Percentiles rank a stretch among this genome's conserved stretches.
Conservation (phyloP, 495 filamentous ascomycete species). For the Penicillium longicatenatum region DNA sequence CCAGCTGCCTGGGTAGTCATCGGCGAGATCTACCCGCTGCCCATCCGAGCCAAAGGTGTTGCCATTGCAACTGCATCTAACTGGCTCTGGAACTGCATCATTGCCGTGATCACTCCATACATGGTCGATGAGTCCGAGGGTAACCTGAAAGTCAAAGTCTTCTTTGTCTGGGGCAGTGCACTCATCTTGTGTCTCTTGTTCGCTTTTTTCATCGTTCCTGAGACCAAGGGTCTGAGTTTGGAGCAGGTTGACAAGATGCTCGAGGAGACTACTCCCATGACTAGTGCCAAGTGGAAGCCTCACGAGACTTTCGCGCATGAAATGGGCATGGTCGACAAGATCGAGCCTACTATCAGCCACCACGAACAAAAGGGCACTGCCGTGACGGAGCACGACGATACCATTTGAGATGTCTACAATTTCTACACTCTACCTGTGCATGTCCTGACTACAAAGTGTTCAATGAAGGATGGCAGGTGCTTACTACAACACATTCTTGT, state of each 20-base stretch:
- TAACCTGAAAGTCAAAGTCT: slow-evolving; percentile 72
- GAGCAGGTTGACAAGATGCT: slow-evolving; percentile 86
- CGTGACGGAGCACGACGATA: slow-evolving; percentile 1
- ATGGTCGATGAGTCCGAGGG: slow-evolving; percentile 63
- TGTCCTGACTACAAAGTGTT: too few species aligned
- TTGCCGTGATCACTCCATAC: slow-evolving; percentile 71
- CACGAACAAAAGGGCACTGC: slow-evolving; percentile 11
- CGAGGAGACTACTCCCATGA: slow-evolving; percentile 74
- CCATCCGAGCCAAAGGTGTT: slow-evolving; percentile 75
- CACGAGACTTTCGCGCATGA: slow-evolving; percentile 67
- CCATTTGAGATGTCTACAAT: neutral
- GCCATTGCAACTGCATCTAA: slow-evolving; percentile 77
- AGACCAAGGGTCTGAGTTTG: slow-evolving; percentile 82
- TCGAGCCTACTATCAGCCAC: slow-evolving; percentile 4
- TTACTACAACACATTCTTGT: neutral
- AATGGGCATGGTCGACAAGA: slow-evolving; percentile 57
- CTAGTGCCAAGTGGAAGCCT: slow-evolving; percentile 70
- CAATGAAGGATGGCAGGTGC: too few species aligned
- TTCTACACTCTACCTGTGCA: too few species aligned
- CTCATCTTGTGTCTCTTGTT: slow-evolving; percentile 65
- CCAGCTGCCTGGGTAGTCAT: slow-evolving; percentile 79
- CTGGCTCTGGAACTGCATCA: slow-evolving; percentile 78
- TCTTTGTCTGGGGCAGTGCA: slow-evolving; percentile 76
- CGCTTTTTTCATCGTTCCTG: slow-evolving; percentile 72
- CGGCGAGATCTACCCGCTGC: slow-evolving; percentile 80